Evolutionary conservation across 2,329 filamentous ascomycete genomes (phyloP), one percentile per base, ranked within the genome.

Genomic region (Aspergillus hiratsukae): DNA sequence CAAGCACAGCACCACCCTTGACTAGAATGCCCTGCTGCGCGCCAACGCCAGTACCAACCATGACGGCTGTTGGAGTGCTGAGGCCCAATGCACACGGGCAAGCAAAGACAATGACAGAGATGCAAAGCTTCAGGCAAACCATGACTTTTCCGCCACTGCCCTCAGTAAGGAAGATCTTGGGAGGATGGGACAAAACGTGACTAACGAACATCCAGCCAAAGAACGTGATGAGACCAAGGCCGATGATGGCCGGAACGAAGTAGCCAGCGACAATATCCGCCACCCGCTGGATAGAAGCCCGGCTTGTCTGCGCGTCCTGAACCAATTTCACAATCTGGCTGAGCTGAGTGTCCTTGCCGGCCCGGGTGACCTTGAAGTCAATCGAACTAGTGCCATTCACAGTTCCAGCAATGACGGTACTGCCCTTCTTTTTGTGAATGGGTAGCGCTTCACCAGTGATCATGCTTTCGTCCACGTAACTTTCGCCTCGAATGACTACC

Each of bases 261-360:
- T 94, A 94, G 14, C 94, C 93, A 17, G 94, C 92, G 48, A 99
- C 85, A 2, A 84, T 86, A 74, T 99, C 94, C 3, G 92, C 94
- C 69, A 97, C 84, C 48, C 90, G 86, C 73, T 99, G 94, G 58
- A 99, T 99, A 0, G 94, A 94, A 7, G 94, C 94, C 41, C 94
- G 86, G 52, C 86, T 93, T 2, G 93, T 97, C 73, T 99, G 94
- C 3, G 94, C 94, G 71, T 97, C 91, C 74, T 99, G 94, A 0
- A 99, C 94, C n/a, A 97, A 83, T 73, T 93, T 94, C 61, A 99
- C 94, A 62, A 99, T 99, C 75, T 97, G 94, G 74, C 91, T 96
- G 55, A 99, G 86, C 72, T 97, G 93, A 0, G 94, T 99, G 69
- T 99, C 93, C 60, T 92, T 88, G 50, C 94, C 94, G 37, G 93